Conservation (phyloP, 2,329 filamentous ascomycete species). For the Ophiosphaerella herpotricha region DNA sequence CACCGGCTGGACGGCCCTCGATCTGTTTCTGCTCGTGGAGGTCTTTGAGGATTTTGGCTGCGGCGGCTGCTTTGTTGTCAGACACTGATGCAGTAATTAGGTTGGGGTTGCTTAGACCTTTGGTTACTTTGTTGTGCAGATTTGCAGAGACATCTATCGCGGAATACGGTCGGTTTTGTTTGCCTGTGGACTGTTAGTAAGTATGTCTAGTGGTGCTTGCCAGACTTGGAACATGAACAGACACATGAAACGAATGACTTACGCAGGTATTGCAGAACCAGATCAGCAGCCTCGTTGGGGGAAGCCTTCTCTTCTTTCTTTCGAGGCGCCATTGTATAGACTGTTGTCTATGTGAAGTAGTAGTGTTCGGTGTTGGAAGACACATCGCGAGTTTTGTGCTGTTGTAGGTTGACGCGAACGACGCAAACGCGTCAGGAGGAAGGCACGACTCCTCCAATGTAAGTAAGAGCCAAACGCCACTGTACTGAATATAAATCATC, state of each 20-base stretch:
- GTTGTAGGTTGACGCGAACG: slow-evolving; percentile 4
- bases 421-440: slow-evolving; percentile 7
- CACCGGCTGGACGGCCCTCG: slow-evolving; percentile 60
- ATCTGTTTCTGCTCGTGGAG: slow-evolving; percentile 65
- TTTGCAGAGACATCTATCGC: slow-evolving; percentile 65
- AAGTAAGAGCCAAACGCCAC: neutral
- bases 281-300: slow-evolving; percentile 44
- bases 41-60: slow-evolving; percentile 66
- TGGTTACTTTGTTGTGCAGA: slow-evolving; percentile 64
- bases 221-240: too few relatives aligned
- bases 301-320: slow-evolving; percentile 46
- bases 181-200: slow-evolving; percentile 40
- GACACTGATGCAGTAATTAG: slow-evolving; percentile 4
- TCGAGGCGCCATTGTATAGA: slow-evolving; percentile 38
- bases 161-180: slow-evolving; percentile 61
- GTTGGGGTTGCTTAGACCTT: slow-evolving; percentile 45
- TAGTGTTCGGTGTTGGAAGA: neutral
- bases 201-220: neutral
- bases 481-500: too few relatives aligned
- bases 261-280: slow-evolving; percentile 59
- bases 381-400: neutral
- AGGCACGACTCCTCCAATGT: slow-evolving; percentile 7
- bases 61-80: slow-evolving; percentile 52
- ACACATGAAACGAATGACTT: slow-evolving; percentile 26
- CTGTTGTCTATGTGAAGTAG: neutral